Evolutionary conservation across 2,329 filamentous ascomycete species (phyloP).

Genomic region (Aspergillus sojae): DNA sequence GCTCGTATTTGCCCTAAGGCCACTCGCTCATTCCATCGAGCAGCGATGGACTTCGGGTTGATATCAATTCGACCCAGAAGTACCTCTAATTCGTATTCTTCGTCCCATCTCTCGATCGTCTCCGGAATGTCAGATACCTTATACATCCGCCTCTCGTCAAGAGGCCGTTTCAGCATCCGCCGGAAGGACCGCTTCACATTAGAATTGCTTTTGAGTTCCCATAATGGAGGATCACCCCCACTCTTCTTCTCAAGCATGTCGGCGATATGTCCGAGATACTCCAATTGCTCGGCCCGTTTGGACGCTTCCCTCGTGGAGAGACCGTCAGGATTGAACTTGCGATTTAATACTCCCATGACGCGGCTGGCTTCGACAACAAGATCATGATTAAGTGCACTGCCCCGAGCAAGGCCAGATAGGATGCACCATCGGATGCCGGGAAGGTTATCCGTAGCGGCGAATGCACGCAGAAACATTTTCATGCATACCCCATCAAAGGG

Average conservation of each 20-base stretch:
- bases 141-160: slow-evolving; percentile 17
- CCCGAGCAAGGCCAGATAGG: slow-evolving; percentile 38
- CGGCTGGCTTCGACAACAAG: slow-evolving; percentile 39
- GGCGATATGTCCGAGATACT: slow-evolving; percentile 24
- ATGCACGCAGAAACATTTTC: slow-evolving; percentile 43
- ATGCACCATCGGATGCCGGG: slow-evolving; percentile 46
- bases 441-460: slow-evolving; percentile 30
- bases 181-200: slow-evolving; percentile 18
- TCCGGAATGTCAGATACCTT: slow-evolving; percentile 16
- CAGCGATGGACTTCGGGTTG: slow-evolving; percentile 14
- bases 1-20: slow-evolving; percentile 1
- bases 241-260: slow-evolving; percentile 27
- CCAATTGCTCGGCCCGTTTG: slow-evolving; percentile 15
- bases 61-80: slow-evolving; percentile 21
- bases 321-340: slow-evolving; percentile 8
- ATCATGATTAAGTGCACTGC: slow-evolving; percentile 32
- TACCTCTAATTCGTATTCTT: slow-evolving; percentile 32
- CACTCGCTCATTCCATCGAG: slow-evolving; percentile 22
- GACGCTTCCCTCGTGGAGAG: slow-evolving; percentile 7
- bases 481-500: slow-evolving; percentile 41
- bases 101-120: slow-evolving; percentile 29
- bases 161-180: slow-evolving; percentile 13
- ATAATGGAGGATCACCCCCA: slow-evolving; percentile 22
- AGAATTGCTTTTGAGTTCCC: slow-evolving; percentile 15
- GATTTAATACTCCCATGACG: slow-evolving; percentile 23